Conservation (phyloP, 2,329 filamentous ascomycete species). For the Arthrocladium fulminans region DNA sequence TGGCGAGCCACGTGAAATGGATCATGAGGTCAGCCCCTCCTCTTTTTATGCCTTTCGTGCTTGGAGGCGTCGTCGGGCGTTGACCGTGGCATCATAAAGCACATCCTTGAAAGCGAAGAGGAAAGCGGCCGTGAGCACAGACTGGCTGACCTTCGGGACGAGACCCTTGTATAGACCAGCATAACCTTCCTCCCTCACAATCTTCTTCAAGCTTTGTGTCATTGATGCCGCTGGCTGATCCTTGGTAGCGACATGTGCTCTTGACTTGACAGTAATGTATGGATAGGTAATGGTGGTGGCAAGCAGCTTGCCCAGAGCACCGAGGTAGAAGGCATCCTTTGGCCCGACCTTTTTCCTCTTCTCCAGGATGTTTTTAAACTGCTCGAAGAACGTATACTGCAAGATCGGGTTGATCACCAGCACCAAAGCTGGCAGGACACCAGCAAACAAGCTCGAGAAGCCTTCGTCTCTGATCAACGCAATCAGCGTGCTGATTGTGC, state of each 20-base stretch:
- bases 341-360: constrained; percentile 68
- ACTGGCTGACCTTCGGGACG: constrained; percentile 91
- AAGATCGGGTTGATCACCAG: constrained; percentile 97
- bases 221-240: constrained; percentile 73
- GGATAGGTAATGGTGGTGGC: constrained; percentile 93
- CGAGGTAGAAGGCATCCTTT: constrained; percentile 78
- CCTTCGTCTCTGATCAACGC: constrained; percentile 77
- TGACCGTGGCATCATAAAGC: constrained; percentile 56
- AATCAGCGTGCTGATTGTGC: constrained; percentile 72
- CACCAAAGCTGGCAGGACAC: constrained; percentile 84
- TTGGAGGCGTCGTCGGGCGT: constrained; percentile 5
- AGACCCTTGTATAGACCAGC: constrained; percentile 84
- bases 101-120: constrained; percentile 98
- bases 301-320: constrained; percentile 86
- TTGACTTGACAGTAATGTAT: constrained; percentile 97
- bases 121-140: constrained; percentile 90
- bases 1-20: neutral
- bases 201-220: constrained; percentile 64
- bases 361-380: constrained; percentile 88
- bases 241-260: constrained; percentile 82
- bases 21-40: neutral
- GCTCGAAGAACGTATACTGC: constrained; percentile 98
- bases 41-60: constrained; percentile 2
- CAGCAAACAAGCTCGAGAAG: constrained; percentile 73
- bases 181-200: constrained; percentile 85